Percentiles rank a stretch among this genome's conserved stretches.
Conservation (phyloP, 352 stramenopile genomes). For the Halophytophthora polymorphica region DNA sequence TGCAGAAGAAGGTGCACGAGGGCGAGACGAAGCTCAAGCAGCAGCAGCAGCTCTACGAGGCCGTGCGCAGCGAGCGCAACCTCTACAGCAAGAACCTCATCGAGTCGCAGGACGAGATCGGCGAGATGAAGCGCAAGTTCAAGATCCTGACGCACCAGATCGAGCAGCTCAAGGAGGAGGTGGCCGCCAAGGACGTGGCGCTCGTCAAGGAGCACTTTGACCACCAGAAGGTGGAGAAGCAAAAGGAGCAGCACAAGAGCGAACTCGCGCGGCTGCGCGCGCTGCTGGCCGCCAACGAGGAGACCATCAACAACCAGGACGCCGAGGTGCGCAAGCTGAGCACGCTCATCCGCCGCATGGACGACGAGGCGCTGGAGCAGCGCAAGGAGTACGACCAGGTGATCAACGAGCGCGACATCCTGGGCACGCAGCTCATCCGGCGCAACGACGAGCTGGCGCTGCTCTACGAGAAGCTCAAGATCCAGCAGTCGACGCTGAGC, state of each 20-base stretch:
- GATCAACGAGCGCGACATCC: constrained; percentile 96
- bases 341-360: constrained; percentile 91
- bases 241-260: constrained; percentile 92
- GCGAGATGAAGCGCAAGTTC: constrained; percentile 96
- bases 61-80: constrained; percentile 92
- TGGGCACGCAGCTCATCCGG: constrained; percentile 95
- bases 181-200: constrained; percentile 92
- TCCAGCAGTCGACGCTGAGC: constrained; percentile 92
- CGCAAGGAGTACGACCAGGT: constrained; percentile 96
- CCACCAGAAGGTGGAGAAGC: constrained; percentile 93
- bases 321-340: constrained; percentile 92
- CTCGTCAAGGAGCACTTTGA: constrained; percentile 97
- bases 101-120: constrained; percentile 94
- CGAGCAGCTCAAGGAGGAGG: constrained; percentile 96
- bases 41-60: constrained; percentile 96
- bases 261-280: constrained; percentile 90
- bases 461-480: constrained; percentile 97
- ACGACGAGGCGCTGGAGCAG: constrained; percentile 92
- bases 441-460: constrained; percentile 96
- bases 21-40: constrained; percentile 94
- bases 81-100: constrained; percentile 96
- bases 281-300: constrained; percentile 86
- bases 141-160: constrained; percentile 97
- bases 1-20: constrained; percentile 88
- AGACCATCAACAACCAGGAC: constrained; percentile 94